A percentile compares a stretch with the other conserved stretches of the same genome.
Conservation (phyloP, 2,329 filamentous ascomycete genomes). For the Pseudophaeomoniella oleicola region DNA sequence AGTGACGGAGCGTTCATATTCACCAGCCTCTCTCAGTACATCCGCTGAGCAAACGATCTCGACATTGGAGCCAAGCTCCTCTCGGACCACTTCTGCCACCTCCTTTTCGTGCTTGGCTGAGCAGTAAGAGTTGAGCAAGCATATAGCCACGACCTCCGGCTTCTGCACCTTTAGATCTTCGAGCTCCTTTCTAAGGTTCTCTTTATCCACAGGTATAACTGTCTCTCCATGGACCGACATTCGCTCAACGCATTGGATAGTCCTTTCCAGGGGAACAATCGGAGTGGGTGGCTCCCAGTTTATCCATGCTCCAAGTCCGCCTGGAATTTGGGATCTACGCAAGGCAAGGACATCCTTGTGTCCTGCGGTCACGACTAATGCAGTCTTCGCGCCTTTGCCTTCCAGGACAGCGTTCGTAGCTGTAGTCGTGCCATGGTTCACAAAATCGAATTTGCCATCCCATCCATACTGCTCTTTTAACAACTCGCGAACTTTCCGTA, state of each 20-base stretch:
- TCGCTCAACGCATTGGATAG: constrained; percentile 9
- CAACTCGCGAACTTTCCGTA: too few species aligned
- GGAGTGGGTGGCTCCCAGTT: constrained; percentile 32
- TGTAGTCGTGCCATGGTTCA: constrained; percentile 58
- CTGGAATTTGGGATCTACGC: constrained; percentile 32
- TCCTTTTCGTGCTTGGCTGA: constrained; percentile 4
- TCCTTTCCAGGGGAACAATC: constrained; percentile 32
- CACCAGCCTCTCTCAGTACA: constrained; percentile 5
- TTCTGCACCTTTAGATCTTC: constrained; percentile 1
- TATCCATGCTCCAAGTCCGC: constrained; percentile 35
- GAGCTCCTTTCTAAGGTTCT: constrained; percentile 3
- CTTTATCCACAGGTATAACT: constrained; percentile 4
- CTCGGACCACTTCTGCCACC: constrained; percentile 1
- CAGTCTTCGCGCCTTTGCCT: constrained; percentile 77
- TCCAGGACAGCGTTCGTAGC: constrained; percentile 86
- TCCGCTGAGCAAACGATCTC: constrained; percentile 1
- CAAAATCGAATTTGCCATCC: constrained; percentile 1
- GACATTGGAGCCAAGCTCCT: constrained; percentile 2
- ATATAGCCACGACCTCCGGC: constrained; percentile 6
- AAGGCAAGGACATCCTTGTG: constrained; percentile 63
- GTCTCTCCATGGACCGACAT: constrained; percentile 4
- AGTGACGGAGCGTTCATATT: constrained; percentile 7
- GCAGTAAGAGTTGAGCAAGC: constrained; percentile 6
- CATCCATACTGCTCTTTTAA: constrained; percentile 3
- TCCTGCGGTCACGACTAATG: constrained; percentile 71